Base-by-base conservation (phyloP, 345 rosid genomes). In the Euclidium syriacum region DNA sequence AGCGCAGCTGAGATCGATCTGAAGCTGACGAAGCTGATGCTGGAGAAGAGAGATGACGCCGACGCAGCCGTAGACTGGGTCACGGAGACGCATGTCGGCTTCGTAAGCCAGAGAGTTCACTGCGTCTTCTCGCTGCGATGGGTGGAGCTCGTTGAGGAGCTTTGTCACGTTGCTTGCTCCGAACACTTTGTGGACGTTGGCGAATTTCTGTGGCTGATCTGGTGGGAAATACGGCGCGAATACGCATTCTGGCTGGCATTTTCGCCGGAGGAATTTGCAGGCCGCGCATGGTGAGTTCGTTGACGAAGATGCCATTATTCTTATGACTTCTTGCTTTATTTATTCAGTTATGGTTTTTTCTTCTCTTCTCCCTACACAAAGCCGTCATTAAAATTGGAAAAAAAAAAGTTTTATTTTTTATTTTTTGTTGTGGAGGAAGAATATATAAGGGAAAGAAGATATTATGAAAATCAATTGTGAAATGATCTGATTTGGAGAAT, bases 31-130 rank as follows among this genome's bases (percentile, higher is more conserved):
- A 4, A 89, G 85, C 48, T 66, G 73, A 55, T 86, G 95, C 48
- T 88, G 95, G 11, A 89, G 85, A 26, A 86, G 64, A 15, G 92
- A 79, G 65, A 92, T 86, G 10, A 81, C 70, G 0, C 95, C 90
- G 1, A 88, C 90, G n/a, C 98, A 88, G 27, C 98, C 96, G 17
- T 92, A 88, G 25, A 92, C 90, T 0, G 96, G 98, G 12, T 92
- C 96, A 1, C 79, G 91, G 42, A 83, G 94, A 10, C 98, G 88
- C 58, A 83, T 79, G 69, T 88, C 90, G 0, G 94, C 90, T 34
- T 88, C 90, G 9, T 80, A 88, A 2, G 82, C 79, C 5, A 88
- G 70, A 1, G 92, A 85, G 72, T 81, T 78, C 6, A 86, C 92
- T 0, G 96, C 96, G 9, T 88, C 96, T 57, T 85, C 85, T 0